Evolutionary conservation across 1,284 basidiomycete genomes (phyloP), one percentile per base, ranked within the genome.

Genomic region (Austroboletus novae-zelandiae): DNA sequence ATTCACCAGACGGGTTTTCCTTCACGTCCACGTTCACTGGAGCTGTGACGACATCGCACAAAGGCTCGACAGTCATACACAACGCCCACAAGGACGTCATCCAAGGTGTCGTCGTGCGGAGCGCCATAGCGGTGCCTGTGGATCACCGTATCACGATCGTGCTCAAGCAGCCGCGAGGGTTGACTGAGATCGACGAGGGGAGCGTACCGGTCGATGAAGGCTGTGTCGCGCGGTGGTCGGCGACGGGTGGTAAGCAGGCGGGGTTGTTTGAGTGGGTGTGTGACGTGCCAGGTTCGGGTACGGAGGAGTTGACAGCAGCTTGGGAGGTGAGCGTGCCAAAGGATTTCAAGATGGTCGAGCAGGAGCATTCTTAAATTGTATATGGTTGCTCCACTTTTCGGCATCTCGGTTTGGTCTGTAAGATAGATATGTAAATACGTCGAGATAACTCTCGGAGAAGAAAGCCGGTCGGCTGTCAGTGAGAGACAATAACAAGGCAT

Each of bases 251-350:
- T 11, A 57, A 61, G 13, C 47, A 64, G 29, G 59, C 34, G 3
- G 61, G 62, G 4, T 15, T 58, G 18, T 63, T 65, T 17, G 61
- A 65, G 39, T 61, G 63, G 60, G 61, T 60, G 13, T 65, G 53
- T 27, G 47, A 57, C 18, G 41, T 64, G 39, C 20, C 20, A 23
- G 44, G 40, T 11, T 53, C 51, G 17, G 60, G 59, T 4, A 60
- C 45, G 43, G 50, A 57, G 45, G 46, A 52, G 18, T 42, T 64
- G 44, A 62, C 60, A 39, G 59, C 52, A 2, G 48, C 61, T 4
- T 65, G 59, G 63, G 53, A 62, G n/a, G 59, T 66, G 25, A 50
- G 50, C 32, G 52, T 44, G 2, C 59, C 63, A 4, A 43, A 44
- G 32, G 51, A 51, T 3, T 10, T 66, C 23, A 44, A 47, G 9